Percentiles rank a stretch among this genome's conserved stretches.
phyloP scores from a whole-genome alignment of 2,329 filamentous ascomycete genomes.

The Colletotrichum eleusines region DNA sequence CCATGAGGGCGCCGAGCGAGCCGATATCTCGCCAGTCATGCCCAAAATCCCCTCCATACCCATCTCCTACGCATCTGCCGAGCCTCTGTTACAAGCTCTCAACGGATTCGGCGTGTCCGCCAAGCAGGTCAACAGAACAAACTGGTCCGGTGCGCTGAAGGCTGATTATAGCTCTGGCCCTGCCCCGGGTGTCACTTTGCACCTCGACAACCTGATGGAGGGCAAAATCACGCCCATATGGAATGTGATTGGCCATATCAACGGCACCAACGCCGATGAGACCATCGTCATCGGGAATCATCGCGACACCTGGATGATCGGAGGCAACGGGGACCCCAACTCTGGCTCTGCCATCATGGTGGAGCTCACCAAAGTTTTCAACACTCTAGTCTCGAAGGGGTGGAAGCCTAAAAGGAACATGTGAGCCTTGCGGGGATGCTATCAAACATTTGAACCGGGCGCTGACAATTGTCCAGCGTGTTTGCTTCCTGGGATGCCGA shows the following conservation, averaged over 20 bases:
- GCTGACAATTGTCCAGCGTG: constrained; percentile 62
- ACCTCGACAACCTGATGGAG: constrained; percentile 73
- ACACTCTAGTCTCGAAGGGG: constrained; percentile 75
- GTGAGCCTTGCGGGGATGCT: constrained; percentile 31
- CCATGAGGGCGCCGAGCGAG: constrained; percentile 75
- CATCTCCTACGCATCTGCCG: constrained; percentile 81
- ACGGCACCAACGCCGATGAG: constrained; percentile 80
- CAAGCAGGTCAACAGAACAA: constrained; percentile 70
- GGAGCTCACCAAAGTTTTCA: constrained; percentile 80
- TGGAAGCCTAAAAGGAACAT: constrained; percentile 83
- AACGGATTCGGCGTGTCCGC: constrained; percentile 81
- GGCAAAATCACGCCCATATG: constrained; percentile 78
- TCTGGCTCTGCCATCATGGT: constrained; percentile 82
- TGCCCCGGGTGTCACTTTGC: constrained; percentile 69
- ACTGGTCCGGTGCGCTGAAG: constrained; percentile 68
- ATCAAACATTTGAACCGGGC: not conserved
- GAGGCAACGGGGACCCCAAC: constrained; percentile 88
- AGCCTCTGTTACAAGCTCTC: constrained; percentile 81
- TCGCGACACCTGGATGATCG: constrained; percentile 85
- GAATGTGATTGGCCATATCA: constrained; percentile 85
- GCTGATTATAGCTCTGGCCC: constrained; percentile 59
- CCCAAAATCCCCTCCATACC: constrained; percentile 85
- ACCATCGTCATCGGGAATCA: constrained; percentile 86
- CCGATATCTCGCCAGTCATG: constrained; percentile 71
- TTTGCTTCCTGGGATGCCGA: constrained; percentile 79